Evolutionary conservation across 139 green algal genomes (phyloP).

Genomic region (Tetradesmus lagerheimii): DNA sequence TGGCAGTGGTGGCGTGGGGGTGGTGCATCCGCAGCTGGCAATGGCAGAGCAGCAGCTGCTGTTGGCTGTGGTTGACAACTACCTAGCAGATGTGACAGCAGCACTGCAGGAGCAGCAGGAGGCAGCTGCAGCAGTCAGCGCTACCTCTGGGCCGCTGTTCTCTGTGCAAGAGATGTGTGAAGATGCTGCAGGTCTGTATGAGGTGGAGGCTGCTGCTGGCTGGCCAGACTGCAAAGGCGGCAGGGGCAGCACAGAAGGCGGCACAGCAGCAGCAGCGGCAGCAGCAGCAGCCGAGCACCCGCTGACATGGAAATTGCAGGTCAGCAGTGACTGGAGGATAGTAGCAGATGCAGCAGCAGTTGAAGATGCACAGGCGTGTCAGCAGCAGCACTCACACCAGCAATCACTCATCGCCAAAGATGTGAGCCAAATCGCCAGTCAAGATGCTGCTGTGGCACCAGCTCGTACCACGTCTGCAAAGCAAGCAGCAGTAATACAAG

Average conservation of each 20-base stretch:
- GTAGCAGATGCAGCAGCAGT: not conserved
- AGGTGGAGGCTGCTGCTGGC: not conserved
- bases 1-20: not conserved
- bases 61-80: conserved; percentile 33
- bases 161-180: not conserved
- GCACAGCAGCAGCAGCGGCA: not conserved
- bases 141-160: not conserved
- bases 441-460: not conserved
- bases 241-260: not conserved
- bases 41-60: conserved; percentile 31
- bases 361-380: not conserved
- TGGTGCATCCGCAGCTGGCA: conserved; percentile 9
- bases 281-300: not conserved
- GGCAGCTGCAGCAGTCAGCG: not conserved
- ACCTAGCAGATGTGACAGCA: not conserved
- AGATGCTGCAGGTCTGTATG: not conserved
- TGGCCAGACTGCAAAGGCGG: not conserved
- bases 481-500: not conserved
- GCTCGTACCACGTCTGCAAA: too few species aligned
- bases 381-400: not conserved
- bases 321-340: conserved; percentile 34
- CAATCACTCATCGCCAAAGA: not conserved
- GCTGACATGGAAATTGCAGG: not conserved
- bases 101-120: not conserved
- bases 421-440: not conserved